Percentiles rank a stretch among this genome's conserved stretches.
phyloP scores from a whole-genome alignment of 106 monocot genomes.

The Ottelia alismoides region DNA sequence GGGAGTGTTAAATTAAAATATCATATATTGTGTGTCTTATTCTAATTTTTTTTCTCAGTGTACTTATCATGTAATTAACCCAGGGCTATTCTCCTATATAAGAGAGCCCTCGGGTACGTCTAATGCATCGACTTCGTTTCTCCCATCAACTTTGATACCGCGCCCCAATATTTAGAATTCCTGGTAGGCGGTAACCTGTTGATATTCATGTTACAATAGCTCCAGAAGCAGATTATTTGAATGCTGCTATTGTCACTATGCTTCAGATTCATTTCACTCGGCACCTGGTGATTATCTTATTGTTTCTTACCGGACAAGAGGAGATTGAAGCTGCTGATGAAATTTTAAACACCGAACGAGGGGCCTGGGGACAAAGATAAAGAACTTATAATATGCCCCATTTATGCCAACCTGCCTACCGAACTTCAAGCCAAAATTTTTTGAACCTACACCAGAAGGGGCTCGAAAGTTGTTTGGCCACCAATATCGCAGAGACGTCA shows the following conservation, averaged over 20 bases:
- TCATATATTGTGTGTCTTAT: no score
- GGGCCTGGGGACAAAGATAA: constrained; percentile 74
- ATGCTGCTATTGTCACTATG: constrained; percentile 69
- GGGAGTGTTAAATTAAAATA: no score
- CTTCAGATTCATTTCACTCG: constrained; percentile 81
- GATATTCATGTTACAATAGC: constrained; percentile 70
- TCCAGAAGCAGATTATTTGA: constrained; percentile 75
- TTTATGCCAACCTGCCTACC: constrained; percentile 86
- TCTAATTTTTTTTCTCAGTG: no score
- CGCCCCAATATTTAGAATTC: constrained; percentile 71
- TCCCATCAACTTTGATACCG: no score
- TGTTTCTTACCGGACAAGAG: constrained; percentile 74
- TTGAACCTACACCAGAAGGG: constrained; percentile 73
- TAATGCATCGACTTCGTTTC: no score
- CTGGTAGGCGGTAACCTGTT: constrained; percentile 66
- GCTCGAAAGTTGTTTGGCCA: constrained; percentile 80
- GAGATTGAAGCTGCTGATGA: constrained; percentile 83
- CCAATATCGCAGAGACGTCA: constrained; percentile 96
- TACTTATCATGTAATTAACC: no score
- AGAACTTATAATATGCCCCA: constrained; percentile 89
- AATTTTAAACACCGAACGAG: constrained; percentile 65
- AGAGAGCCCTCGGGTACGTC: no score
- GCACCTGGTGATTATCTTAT: constrained; percentile 71
- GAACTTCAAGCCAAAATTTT: constrained; percentile 84
- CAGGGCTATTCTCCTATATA: no score